Base-by-base conservation (phyloP, 306 rosid species). In the Glycyrrhiza uralensis region DNA sequence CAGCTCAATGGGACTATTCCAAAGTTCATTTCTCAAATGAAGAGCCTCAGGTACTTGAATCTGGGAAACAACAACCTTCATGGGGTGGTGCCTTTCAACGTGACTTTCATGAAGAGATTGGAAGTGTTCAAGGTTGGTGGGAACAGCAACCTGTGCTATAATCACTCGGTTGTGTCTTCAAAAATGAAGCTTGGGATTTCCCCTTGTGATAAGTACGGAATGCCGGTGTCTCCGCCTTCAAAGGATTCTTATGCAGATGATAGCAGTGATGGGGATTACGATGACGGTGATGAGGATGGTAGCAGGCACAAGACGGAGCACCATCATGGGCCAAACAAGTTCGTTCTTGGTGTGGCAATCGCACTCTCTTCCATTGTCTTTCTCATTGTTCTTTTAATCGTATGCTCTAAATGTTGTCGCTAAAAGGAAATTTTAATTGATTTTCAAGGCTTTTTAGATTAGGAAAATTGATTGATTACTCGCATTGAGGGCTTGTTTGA, bases 331-430 rank as follows among this genome's bases (percentile, higher is more conserved):
- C 97, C 98, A 8, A 93, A 79, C 75, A 93, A 93, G 90, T 85
- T 88, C 23, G 98, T 93, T 84, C 94, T 93, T 69, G 98, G 94
- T 71, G 90, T 90, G 26, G 97, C 98, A 23, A 93, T 93, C 81
- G 92, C 86, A 1, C 93, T 93, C 28, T 93, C 98, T 66, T 93
- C 98, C 6, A 78, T 93, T n/a, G 92, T 93, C 67, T 93, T 93
- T 79, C 94, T 93, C 29, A 90, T 93, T 67, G 79, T 90, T 67
- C 90, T 93, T 80, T 76, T 86, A 42, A 84, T 93, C 46, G 85
- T 90, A 32, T 69, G 90, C 62, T 80, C 97, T 7, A 93, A 86
- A 19, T 90, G 98, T 41, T 89, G 98, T 60, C 88, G 98, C 52
- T 89, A 87, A 85, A 72, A 45, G n/a, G 20, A 22, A 23, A 1